phyloP scores from a whole-genome alignment of 805 yeast genomes.

The Yarrowia sp. region DNA sequence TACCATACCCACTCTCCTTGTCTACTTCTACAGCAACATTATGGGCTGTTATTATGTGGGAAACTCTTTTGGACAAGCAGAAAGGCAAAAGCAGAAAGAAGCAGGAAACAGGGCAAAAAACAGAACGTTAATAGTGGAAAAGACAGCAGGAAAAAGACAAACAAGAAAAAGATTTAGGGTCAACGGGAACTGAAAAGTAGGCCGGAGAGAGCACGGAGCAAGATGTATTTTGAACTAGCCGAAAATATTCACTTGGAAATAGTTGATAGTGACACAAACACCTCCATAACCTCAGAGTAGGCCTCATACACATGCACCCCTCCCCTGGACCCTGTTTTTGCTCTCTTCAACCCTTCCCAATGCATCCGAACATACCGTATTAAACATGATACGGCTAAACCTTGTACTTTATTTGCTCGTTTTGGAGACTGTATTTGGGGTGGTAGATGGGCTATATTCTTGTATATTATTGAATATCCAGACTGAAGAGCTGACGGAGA shows the following conservation, averaged over 20 bases:
- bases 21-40: conserved; percentile 8
- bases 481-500: too few species aligned
- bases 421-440: not conserved
- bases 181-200: too few species aligned
- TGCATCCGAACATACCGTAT: conserved; percentile 1
- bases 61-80: not conserved
- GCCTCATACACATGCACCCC: not conserved
- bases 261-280: not conserved
- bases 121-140: too few species aligned
- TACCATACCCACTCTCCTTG: not conserved
- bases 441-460: too few species aligned
- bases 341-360: not conserved
- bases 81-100: not conserved
- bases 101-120: too few species aligned
- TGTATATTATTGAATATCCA: too few species aligned
- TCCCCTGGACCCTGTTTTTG: not conserved
- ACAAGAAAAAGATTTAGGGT: too few species aligned
- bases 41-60: conserved; percentile 7
- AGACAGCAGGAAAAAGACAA: too few species aligned
- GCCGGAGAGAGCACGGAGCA: too few species aligned
- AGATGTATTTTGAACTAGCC: too few species aligned
- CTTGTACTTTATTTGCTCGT: not conserved
- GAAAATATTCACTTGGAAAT: too few species aligned
- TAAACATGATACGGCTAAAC: conserved; percentile 12
- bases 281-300: not conserved